Conservation (phyloP, 129 eudicot species). For the Sambucus nigra region DNA sequence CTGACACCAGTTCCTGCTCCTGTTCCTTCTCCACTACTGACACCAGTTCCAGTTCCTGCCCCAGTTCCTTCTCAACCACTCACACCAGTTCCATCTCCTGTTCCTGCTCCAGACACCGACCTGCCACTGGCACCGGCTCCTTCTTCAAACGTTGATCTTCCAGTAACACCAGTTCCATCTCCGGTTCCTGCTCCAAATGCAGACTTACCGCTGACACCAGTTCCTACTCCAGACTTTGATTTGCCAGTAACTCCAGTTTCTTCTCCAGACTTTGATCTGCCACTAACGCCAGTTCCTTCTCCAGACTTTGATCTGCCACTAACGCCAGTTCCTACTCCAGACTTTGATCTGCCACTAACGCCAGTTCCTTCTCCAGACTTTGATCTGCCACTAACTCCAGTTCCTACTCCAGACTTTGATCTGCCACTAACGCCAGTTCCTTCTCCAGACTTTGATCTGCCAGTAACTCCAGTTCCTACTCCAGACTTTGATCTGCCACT, state of each 20-base stretch:
- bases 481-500: constrained; percentile 5
- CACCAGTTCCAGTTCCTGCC: constrained; percentile 16
- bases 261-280: not conserved
- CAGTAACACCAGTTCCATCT: constrained; percentile 1
- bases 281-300: constrained; percentile 6
- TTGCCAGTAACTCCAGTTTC: constrained; percentile 1
- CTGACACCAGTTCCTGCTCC: constrained; percentile 14
- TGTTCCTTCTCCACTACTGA: not conserved
- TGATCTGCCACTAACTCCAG: constrained; percentile 11
- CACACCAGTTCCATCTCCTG: constrained; percentile 32
- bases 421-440: constrained; percentile 17
- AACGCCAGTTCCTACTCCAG: constrained; percentile 17
- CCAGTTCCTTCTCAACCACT: constrained; percentile 16
- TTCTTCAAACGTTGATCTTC: constrained; percentile 2
- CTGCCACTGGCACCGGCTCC: constrained; percentile 21
- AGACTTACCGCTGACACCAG: constrained; percentile 13
- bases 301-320: constrained; percentile 15
- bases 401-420: constrained; percentile 2
- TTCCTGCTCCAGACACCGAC: not conserved
- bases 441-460: constrained; percentile 1
- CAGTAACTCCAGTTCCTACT: constrained; percentile 8
- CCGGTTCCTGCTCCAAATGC: not conserved
- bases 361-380: constrained; percentile 13
- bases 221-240: constrained; percentile 1
- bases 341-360: not conserved